phyloP scores from a whole-genome alignment of 2,329 filamentous ascomycete genomes.

The Emericellopsis cladophorae region DNA sequence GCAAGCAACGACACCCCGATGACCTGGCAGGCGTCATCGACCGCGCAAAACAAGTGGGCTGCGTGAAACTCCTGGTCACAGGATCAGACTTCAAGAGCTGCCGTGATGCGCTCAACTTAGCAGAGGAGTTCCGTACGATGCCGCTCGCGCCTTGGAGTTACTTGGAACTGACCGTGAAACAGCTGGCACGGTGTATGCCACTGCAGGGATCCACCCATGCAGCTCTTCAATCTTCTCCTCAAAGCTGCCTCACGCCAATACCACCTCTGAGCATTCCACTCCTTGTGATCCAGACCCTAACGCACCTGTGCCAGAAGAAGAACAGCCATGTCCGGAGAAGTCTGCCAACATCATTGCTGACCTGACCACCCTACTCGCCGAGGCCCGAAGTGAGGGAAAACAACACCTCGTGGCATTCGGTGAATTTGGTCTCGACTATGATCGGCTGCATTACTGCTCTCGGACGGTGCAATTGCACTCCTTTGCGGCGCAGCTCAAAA shows the following conservation, averaged over 20 bases:
- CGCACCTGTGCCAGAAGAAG: conserved; percentile 34
- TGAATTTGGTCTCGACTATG: conserved; percentile 94
- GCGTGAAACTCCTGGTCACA: conserved; percentile 82
- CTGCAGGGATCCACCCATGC: conserved; percentile 90
- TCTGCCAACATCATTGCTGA: conserved; percentile 39
- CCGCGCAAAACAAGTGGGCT: conserved; percentile 66
- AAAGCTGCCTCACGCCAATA: conserved; percentile 6
- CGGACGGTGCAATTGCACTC: conserved; percentile 72
- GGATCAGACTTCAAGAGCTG: conserved; percentile 79
- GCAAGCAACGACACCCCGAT: conserved; percentile 59
- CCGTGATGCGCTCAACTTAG: conserved; percentile 58
- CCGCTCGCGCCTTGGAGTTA: conserved; percentile 2
- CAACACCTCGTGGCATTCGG: conserved; percentile 63
- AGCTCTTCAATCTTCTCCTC: conserved; percentile 66
- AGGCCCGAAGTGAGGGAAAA: conserved; percentile 34
- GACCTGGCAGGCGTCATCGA: conserved; percentile 68
- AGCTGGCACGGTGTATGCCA: conserved; percentile 78
- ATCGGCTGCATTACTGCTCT: conserved; percentile 72
- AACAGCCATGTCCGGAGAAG: conserved; percentile 27
- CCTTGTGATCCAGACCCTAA: conserved; percentile 41
- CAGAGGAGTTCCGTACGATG: conserved; percentile 57
- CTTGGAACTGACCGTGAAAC: conserved; percentile 4
- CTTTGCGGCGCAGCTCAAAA: conserved; percentile 69
- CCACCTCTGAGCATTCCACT: conserved; percentile 33
- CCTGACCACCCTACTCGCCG: conserved; percentile 51